Conservation (phyloP, 108 stramenopile genomes). For the Mayamaea pseudoterrestris region DNA sequence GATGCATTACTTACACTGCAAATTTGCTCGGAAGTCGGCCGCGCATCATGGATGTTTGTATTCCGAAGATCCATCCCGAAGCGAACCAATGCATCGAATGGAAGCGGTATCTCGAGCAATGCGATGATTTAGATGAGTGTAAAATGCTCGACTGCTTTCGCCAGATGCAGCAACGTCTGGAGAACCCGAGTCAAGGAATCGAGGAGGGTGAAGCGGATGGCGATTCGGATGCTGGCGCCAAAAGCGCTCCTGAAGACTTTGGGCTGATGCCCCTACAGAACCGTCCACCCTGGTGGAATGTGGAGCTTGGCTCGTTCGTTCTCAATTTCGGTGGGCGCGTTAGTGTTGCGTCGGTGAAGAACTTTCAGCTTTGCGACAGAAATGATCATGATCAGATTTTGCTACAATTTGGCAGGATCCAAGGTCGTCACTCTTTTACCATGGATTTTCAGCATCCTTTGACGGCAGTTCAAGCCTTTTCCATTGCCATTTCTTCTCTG, state of each 20-base stretch:
- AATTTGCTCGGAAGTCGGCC: constrained; percentile 78
- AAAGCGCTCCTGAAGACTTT: constrained; percentile 3
- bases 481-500: constrained; percentile 77
- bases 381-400: constrained; percentile 66
- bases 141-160: constrained; percentile 61
- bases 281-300: constrained; percentile 84
- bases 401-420: constrained; percentile 82
- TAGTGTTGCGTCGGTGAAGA: constrained; percentile 80
- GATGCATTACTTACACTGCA: constrained; percentile 76
- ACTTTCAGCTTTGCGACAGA: constrained; percentile 78
- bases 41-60: constrained; percentile 83
- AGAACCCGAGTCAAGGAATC: constrained; percentile 9
- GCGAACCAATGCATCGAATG: constrained; percentile 29
- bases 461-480: constrained; percentile 81
- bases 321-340: constrained; percentile 83
- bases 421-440: constrained; percentile 77
- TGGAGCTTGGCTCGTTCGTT: constrained; percentile 77
- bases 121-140: constrained; percentile 2
- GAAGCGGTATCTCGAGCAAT: constrained; percentile 25
- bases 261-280: constrained; percentile 68
- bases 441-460: constrained; percentile 84
- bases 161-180: constrained; percentile 34
- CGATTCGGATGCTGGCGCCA: constrained; percentile 4
- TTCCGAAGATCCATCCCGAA: constrained; percentile 50
- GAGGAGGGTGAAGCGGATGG: constrained; percentile 5